These are phyloP conservation scores for Saccharomyces uvarum DNA, from an alignment of 1,139 yeast genomes.

Conservation along the genomic window DNA sequence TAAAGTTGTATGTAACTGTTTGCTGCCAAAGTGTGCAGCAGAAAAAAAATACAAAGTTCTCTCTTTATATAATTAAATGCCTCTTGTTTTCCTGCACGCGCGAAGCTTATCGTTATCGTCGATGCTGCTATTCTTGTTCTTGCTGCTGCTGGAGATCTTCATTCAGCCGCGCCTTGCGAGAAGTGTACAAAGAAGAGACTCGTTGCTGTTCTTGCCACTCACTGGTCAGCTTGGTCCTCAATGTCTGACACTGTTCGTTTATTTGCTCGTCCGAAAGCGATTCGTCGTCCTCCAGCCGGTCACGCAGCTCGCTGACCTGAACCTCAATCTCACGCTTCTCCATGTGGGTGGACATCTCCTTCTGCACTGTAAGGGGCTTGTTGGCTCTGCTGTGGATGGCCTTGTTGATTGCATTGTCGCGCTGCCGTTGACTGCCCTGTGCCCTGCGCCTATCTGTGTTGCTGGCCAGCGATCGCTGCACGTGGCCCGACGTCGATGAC, in stretches of 20 bases:
- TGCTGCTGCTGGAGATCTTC: not conserved
- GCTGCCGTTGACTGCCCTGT: not conserved
- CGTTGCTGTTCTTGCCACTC: slow-evolving; percentile 4
- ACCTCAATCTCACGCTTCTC: slow-evolving; percentile 18
- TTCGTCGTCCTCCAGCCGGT: slow-evolving; percentile 19
- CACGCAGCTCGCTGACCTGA: slow-evolving; percentile 20
- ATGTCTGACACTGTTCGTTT: slow-evolving; percentile 15
- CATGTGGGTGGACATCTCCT: slow-evolving; percentile 10
- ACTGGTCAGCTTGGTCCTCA: slow-evolving; percentile 9
- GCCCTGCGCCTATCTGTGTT: slow-evolving; percentile 2
- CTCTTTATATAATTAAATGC: not conserved
- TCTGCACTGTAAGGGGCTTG: not conserved
- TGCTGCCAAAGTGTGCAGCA: not conserved
- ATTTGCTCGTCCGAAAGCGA: slow-evolving; percentile 13
- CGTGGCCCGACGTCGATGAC: slow-evolving; percentile 29
- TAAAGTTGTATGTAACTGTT: not conserved
- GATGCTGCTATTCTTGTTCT: not conserved
- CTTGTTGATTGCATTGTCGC: not conserved
- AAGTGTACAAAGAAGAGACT: slow-evolving; percentile 6
- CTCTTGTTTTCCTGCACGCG: not conserved
- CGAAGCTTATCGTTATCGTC: slow-evolving; percentile 1
- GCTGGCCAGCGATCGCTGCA: slow-evolving; percentile 22
- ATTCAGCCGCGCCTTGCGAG: slow-evolving; percentile 2
- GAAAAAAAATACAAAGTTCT: not conserved
- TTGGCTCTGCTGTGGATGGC: not conserved